Evolutionary conservation across 805 yeast species (phyloP).

Genomic region (Suhomyces vadensis): DNA sequence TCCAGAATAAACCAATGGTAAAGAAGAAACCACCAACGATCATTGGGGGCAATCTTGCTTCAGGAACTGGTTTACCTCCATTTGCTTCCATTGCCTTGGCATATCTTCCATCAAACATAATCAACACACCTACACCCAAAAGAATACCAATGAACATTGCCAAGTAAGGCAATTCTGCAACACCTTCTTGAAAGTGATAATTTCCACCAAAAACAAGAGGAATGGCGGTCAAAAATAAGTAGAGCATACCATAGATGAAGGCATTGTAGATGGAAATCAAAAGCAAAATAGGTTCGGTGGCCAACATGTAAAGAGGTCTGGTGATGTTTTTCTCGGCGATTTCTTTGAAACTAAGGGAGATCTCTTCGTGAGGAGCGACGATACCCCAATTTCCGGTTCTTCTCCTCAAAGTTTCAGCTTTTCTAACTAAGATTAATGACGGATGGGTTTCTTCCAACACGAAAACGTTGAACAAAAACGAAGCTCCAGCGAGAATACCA

Average conservation of each 20-base stretch:
- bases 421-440: conserved; percentile 32
- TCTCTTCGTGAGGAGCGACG: conserved; percentile 41
- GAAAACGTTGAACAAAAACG: conserved; percentile 32
- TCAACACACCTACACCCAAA: conserved; percentile 29
- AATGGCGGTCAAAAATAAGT: conserved; percentile 45
- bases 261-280: conserved; percentile 49
- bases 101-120: conserved; percentile 31
- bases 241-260: conserved; percentile 50
- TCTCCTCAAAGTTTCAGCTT: conserved; percentile 38
- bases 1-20: conserved; percentile 81
- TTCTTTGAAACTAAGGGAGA: conserved; percentile 30
- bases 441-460: conserved; percentile 44
- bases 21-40: conserved; percentile 68
- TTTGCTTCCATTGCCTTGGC: conserved; percentile 34
- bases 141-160: conserved; percentile 40
- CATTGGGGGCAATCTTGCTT: conserved; percentile 77
- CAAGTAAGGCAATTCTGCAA: conserved; percentile 34
- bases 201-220: conserved; percentile 44
- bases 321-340: conserved; percentile 35
- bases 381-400: conserved; percentile 46
- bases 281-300: conserved; percentile 44
- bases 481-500: conserved; percentile 37
- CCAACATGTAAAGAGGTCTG: conserved; percentile 42
- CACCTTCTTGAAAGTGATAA: conserved; percentile 26
- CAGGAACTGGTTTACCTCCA: conserved; percentile 62